Evolutionary conservation across 1,284 basidiomycete species (phyloP).

Genomic region (Ganoderma boninense): DNA sequence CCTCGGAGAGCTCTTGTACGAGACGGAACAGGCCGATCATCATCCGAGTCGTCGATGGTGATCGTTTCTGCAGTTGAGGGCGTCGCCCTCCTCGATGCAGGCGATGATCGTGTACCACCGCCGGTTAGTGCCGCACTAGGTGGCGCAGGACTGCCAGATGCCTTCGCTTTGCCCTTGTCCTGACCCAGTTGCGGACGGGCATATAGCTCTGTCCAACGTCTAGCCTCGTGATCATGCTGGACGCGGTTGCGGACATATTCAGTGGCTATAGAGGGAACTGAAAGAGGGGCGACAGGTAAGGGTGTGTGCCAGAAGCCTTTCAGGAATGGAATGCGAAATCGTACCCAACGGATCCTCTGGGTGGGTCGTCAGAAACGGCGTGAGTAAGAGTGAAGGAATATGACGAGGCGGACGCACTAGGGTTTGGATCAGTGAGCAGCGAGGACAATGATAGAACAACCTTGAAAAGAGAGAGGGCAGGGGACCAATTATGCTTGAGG

Average conservation of each 20-base stretch:
- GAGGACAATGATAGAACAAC: slow-evolving; percentile 90
- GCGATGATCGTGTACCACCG: slow-evolving; percentile 20
- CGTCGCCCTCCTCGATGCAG: slow-evolving; percentile 30
- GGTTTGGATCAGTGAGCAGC: slow-evolving; percentile 90
- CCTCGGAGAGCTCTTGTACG: slow-evolving; percentile 5
- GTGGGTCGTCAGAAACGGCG: not conserved
- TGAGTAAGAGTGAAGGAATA: not conserved
- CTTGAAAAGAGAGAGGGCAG: slow-evolving; percentile 90
- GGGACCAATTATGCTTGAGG: slow-evolving; percentile 90
- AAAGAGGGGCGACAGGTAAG: not conserved
- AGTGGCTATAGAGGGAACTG: slow-evolving; percentile 78
- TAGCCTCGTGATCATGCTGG: slow-evolving; percentile 70
- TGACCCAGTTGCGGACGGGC: slow-evolving; percentile 53
- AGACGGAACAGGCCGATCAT: slow-evolving; percentile 43
- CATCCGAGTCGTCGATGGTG: slow-evolving; percentile 60
- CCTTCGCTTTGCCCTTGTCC: slow-evolving; percentile 47
- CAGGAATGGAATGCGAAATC: slow-evolving; percentile 1
- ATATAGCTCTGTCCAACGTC: slow-evolving; percentile 69
- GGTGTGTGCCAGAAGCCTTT: not conserved
- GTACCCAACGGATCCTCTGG: slow-evolving; percentile 77
- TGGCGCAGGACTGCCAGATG: slow-evolving; percentile 23
- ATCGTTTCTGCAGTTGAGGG: slow-evolving; percentile 44
- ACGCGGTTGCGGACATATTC: slow-evolving; percentile 72
- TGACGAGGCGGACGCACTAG: slow-evolving; percentile 54
- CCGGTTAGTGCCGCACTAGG: slow-evolving; percentile 20